Conservation (phyloP, 2,329 filamentous ascomycete species). For the Calonectria hongkongensis region DNA sequence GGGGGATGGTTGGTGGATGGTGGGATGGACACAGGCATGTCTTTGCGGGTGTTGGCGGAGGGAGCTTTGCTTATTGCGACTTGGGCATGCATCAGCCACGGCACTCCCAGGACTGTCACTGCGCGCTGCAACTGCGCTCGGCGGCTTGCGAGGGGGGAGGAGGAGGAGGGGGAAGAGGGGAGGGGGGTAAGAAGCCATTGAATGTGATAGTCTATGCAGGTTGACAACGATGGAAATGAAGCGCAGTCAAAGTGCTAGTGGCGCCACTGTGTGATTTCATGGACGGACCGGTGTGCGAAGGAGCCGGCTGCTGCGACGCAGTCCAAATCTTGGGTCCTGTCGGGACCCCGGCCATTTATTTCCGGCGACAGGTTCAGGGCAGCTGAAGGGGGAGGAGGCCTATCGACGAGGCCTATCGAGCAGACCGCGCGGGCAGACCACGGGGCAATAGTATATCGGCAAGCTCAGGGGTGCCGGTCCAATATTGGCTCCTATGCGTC, state of each 20-base stretch:
- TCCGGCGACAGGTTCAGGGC: not conserved
- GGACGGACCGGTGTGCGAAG: slow-evolving; percentile 10
- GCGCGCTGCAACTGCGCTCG: no score
- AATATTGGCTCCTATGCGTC: not conserved
- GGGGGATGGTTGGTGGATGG: not conserved
- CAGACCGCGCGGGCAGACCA: no score
- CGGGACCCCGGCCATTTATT: not conserved
- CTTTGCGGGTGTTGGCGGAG: not conserved
- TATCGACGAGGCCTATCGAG: no score
- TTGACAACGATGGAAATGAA: not conserved
- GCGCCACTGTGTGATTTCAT: slow-evolving; percentile 2
- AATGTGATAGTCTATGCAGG: slow-evolving; percentile 10
- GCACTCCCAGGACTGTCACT: not conserved
- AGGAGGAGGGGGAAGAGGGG: not conserved
- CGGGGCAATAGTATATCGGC: no score
- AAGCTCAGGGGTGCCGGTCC: not conserved
- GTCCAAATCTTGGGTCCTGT: not conserved
- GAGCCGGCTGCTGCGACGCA: not conserved
- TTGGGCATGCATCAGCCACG: not conserved
- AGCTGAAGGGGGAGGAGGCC: no score
- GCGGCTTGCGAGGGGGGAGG: no score
- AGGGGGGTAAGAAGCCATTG: not conserved
- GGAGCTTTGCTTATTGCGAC: slow-evolving; percentile 12
- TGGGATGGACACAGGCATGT: not conserved
- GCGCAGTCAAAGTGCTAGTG: not conserved